These are phyloP conservation scores for Rhexocercosporidium sp. DNA, from an alignment of 2,329 filamentous ascomycete species.

Conservation along the genomic window DNA sequence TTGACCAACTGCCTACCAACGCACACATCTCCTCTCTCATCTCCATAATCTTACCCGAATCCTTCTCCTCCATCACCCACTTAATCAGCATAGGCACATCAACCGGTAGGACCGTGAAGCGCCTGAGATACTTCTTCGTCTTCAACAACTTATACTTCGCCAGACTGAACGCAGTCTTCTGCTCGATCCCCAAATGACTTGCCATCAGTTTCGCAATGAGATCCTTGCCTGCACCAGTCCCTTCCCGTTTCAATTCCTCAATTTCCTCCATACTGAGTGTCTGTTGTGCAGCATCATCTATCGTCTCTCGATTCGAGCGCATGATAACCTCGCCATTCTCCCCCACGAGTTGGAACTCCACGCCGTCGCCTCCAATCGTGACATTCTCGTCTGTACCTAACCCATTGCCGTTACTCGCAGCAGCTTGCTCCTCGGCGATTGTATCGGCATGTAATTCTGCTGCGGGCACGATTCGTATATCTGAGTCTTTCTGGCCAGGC, in stretches of 20 bases:
- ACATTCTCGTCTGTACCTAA: constrained; percentile 40
- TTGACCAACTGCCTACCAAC: constrained; percentile 85
- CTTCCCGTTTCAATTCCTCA: constrained; percentile 72
- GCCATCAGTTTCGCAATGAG: constrained; percentile 92
- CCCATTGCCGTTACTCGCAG: constrained; percentile 46
- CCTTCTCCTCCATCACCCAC: constrained; percentile 80
- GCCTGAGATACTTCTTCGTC: constrained; percentile 87
- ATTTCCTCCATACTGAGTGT: constrained; percentile 75
- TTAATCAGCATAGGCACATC: constrained; percentile 78
- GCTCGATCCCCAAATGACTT: constrained; percentile 86
- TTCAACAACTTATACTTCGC: constrained; percentile 97
- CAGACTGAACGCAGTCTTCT: constrained; percentile 92
- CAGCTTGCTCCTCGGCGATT: constrained; percentile 56
- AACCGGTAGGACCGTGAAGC: constrained; percentile 84
- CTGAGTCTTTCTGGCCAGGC: constrained; percentile 66
- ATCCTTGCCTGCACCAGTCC: constrained; percentile 80
- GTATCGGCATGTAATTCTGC: constrained; percentile 85
- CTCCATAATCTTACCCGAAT: constrained; percentile 82
- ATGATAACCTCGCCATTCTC: constrained; percentile 56
- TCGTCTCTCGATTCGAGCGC: constrained; percentile 62
- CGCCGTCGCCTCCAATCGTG: constrained; percentile 48
- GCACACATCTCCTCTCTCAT: constrained; percentile 83
- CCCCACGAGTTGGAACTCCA: constrained; percentile 54
- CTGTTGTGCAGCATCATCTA: constrained; percentile 71
- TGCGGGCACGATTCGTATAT: constrained; percentile 78